Base-by-base conservation (phyloP, 2,329 filamentous ascomycete species). In the Penicillium griseofulvum region DNA sequence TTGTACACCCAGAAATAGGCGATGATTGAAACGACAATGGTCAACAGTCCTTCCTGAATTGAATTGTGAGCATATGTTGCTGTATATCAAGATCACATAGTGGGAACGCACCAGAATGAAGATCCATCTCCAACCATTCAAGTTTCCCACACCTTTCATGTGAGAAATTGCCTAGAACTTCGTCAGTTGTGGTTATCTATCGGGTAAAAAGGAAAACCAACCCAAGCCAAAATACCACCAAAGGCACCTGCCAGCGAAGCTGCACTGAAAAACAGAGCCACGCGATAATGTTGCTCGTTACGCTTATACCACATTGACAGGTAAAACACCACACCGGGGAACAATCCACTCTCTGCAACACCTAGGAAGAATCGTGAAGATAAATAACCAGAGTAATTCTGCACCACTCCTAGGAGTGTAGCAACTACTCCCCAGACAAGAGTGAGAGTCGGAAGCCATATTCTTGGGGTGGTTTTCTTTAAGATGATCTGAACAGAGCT, bases 31-130 rank as follows among this genome's bases (percentile, higher is more conserved):
- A 73, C 69, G 28, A 87, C 83, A 1, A 91, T 85, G 0, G 86
- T 88, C 48, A 90, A 74, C 2, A 89, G 83, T 4, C 88, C 88
- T 49, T 91, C 84, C 72, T 90, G 38, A 11, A 49, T 6, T 8
- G 22, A 41, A 41, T 44, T 1, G 33, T 19, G 22, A 34, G 41
- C 14, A 2, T 10, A 5, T 22, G 36, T 50, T 9, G 53, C 44
- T 38, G 17, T 14, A 24, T 1, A 19, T 33, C 9, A 22, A 5
- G 6, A 39, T n/a, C 9, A n/a, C 10, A 33, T 26, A 1, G n/a
- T 26, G 9, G 17, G 10, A 29, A 46, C 64, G 5, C 56, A 70
- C 67, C 77, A 88, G 75, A 53, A 87, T 81, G 67, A 88, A 88
- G 4, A 88, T 79, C 75, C 86, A 88, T 57, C 83, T 77, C 86